Base-by-base conservation (phyloP, 1,284 basidiomycete species). In the Ustilago vetiveriae region DNA sequence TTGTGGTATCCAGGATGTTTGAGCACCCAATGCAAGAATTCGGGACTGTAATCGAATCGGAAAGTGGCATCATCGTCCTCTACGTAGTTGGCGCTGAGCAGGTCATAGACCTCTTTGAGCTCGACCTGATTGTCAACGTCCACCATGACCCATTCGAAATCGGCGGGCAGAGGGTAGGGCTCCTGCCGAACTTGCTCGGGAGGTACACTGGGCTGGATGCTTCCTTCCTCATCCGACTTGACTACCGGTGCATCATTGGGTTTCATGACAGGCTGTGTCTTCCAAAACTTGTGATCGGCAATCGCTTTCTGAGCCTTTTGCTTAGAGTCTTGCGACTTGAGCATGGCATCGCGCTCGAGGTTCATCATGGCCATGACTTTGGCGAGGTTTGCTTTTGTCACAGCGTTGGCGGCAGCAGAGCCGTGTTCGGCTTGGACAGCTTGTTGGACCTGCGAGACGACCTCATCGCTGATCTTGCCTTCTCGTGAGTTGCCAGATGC, bases 1-100 rank as follows among this genome's bases (percentile, higher is more conserved):
- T 90, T 89, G 76, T 88, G 84, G 83, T 93, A 98, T 4, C 94
- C 94, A 11, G 96, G 96, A 49, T 95, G 93, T 73, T 89, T 92
- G 35, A 98, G 85, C 9, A 94, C 94, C 96, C 96, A 99, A 81
- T 90, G 86, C 43, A 98, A 84, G 82, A 99, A 99, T 82, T 97
- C 93, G 6, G 93, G 89, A 38, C 90, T 91, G 81, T 99, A 99
- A 79, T 92, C 89, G 86, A 99, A 98, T 24, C 96, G 88, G 86
- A 98, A 96, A 26, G 91, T 88, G 6, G 94, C 94, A 54, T 94
- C 91, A 74, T 93, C 90, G 81, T 99, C 96, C 83, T 99, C 96
- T 42, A 98, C 94, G 75, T 98, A 98, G 83, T 98, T 92, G 11
- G 89, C 86, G 1, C 92, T 95, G 19, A 99, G 85, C 8, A 99